Base-by-base conservation (phyloP, 2,329 filamentous ascomycete genomes). In the Conoideocrella luteorostrata region DNA sequence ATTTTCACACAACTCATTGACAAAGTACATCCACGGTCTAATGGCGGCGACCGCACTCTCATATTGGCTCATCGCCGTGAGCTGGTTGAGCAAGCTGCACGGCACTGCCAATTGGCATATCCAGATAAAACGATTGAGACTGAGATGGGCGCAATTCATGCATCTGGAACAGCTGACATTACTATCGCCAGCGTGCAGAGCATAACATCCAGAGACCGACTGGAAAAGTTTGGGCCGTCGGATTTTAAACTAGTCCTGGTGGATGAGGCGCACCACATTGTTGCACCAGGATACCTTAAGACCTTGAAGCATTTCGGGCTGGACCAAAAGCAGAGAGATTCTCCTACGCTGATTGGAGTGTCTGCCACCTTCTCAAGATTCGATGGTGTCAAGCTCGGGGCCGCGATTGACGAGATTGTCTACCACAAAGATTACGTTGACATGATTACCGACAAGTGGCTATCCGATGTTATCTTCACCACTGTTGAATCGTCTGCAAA, bases 191-290 rank as follows among this genome's bases (percentile, higher is more conserved):
- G 91, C 26, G 76, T 98, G 28, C 82, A 85, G 57, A 96, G 88
- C 62, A 80, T 98, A 53, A 79, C 75, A 7, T 94, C 87, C 5
- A 78, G 79, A 11, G 78, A 83, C 41, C 78, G 93, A 2, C 74
- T 97, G n/a, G 59, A 64, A 28, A 96, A 95, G 59, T 97, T 91
- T 56, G 79, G 94, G 52, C 86, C 89, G 0, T 64, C 63, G 0
- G 71, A 70, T 7, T 97, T 91, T 71, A 98, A 98, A 65, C 78
- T 98, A 0, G 70, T 98, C 0, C 74, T 98, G 3, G 91, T 98
- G 4, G 93, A 98, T 52, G 93, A 98, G 65, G 93, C 91, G 4
- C 93, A 98, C 61, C 93, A 98, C 63, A 95, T 97, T 42, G 90
- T 96, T 35, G 86, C 93, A 1, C 74, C 79, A 2, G 80, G 82